Evolutionary conservation across 768 basidiomycete genomes (phyloP).

Genomic region (Boletellus ananas): DNA sequence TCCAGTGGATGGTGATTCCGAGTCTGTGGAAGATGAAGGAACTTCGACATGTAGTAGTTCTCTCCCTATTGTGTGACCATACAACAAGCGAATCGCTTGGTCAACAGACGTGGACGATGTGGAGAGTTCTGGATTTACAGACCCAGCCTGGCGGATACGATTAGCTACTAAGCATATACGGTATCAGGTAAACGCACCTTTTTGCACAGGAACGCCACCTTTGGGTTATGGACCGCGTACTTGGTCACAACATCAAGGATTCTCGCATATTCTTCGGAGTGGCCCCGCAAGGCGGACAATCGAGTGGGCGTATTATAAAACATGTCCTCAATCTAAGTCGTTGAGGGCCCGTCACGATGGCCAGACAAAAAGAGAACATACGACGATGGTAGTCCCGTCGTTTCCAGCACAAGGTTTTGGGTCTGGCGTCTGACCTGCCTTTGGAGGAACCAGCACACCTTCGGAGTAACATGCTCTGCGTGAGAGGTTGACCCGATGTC

Average conservation of each 20-base stretch:
- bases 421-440: slow-evolving; percentile 66
- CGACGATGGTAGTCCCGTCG: slow-evolving; percentile 87
- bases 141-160: slow-evolving; percentile 53
- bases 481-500: slow-evolving; percentile 4
- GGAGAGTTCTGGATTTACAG: slow-evolving; percentile 72
- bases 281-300: slow-evolving; percentile 74
- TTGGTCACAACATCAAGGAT: slow-evolving; percentile 90
- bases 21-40: slow-evolving; percentile 30
- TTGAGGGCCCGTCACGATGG: neutral
- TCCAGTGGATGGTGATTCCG: slow-evolving; percentile 17
- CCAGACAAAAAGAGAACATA: slow-evolving; percentile 32
- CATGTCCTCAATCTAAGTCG: slow-evolving; percentile 80
- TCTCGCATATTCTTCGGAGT: slow-evolving; percentile 87
- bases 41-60: slow-evolving; percentile 56
- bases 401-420: slow-evolving; percentile 93
- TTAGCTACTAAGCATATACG: neutral
- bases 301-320: slow-evolving; percentile 93
- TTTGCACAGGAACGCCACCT: slow-evolving; percentile 84
- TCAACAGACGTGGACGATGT: slow-evolving; percentile 65
- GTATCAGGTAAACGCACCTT: slow-evolving; percentile 51
- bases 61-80: slow-evolving; percentile 75
- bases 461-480: slow-evolving; percentile 78
- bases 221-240: slow-evolving; percentile 92
- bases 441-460: slow-evolving; percentile 65
- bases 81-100: slow-evolving; percentile 75